Evolutionary conservation across 2,329 filamentous ascomycete species (phyloP).

Genomic region (Hypoxylon sp.): DNA sequence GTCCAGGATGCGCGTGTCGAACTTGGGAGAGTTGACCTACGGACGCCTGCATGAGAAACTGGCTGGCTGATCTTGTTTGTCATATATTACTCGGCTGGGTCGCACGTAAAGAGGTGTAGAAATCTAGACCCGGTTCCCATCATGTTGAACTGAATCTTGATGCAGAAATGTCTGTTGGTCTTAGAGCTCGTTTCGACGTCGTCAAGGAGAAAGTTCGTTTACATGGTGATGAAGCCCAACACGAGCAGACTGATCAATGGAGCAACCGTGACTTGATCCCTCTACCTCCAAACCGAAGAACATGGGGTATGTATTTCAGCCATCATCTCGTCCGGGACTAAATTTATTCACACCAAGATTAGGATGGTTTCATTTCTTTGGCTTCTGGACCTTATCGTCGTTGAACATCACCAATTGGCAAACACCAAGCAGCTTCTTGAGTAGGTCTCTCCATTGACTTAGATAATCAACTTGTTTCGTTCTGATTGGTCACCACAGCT

Average conservation of each 20-base stretch:
- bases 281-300: conserved; percentile 54
- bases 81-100: conserved; percentile 14
- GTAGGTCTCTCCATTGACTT: conserved; percentile 20
- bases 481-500: conserved; percentile 31
- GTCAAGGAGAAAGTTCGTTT: conserved; percentile 48
- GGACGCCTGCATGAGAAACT: background rate
- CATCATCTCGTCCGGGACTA: background rate
- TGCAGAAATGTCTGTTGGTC: conserved; percentile 13
- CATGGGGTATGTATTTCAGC: conserved; percentile 50
- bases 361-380: conserved; percentile 56
- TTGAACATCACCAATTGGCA: conserved; percentile 57
- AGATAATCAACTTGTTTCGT: background rate
- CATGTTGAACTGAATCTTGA: background rate
- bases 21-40: too few species aligned
- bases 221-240: conserved; percentile 50
- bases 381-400: conserved; percentile 51
- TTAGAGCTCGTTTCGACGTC: conserved; percentile 30
- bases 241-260: conserved; percentile 59
- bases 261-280: conserved; percentile 56
- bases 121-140: background rate
- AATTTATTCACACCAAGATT: conserved; percentile 9
- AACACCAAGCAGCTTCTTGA: conserved; percentile 56
- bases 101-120: background rate
- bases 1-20: too few species aligned
- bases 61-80: conserved; percentile 8